Evolutionary conservation across 2,329 filamentous ascomycete species (phyloP).

Genomic region (Dactylellina parvicollis): DNA sequence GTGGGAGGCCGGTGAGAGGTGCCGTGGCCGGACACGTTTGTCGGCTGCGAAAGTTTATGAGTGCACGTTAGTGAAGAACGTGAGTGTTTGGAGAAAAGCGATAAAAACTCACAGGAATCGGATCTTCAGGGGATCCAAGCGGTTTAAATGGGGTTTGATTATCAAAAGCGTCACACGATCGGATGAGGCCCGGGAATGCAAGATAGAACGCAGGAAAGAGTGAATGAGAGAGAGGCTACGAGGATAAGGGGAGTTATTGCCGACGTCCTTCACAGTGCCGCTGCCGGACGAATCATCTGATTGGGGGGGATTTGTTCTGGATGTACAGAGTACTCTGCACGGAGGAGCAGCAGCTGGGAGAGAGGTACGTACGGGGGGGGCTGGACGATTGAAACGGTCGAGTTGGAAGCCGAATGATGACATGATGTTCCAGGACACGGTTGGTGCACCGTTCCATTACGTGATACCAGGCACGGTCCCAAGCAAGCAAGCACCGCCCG

Average conservation of each 20-base stretch:
- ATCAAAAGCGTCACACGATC: slow-evolving; percentile 19
- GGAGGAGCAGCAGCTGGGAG: neutral
- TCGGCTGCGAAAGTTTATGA: slow-evolving; percentile 2
- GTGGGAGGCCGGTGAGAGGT: slow-evolving; percentile 11
- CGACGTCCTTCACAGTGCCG: neutral
- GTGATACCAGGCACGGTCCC: too few species aligned
- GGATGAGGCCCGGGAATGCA: neutral
- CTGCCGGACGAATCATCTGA: slow-evolving; percentile 2
- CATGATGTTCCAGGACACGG: too few species aligned
- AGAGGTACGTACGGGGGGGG: too few species aligned
- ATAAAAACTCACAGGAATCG: slow-evolving; percentile 18
- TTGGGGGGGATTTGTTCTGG: neutral
- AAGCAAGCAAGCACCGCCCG: too few species aligned
- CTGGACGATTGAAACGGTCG: too few species aligned
- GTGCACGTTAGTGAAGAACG: neutral
- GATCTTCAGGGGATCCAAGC: slow-evolving; percentile 36
- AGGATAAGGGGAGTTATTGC: neutral
- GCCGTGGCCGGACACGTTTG: slow-evolving; percentile 46
- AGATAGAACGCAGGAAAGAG: neutral
- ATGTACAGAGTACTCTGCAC: too few species aligned
- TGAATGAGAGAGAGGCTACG: neutral
- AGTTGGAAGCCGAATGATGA: too few species aligned
- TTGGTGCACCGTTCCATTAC: too few species aligned
- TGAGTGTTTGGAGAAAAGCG: neutral
- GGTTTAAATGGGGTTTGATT: too few species aligned